Evolutionary conservation across 805 yeast genomes (phyloP).

Genomic region (Scheffersomyces lignosus): DNA sequence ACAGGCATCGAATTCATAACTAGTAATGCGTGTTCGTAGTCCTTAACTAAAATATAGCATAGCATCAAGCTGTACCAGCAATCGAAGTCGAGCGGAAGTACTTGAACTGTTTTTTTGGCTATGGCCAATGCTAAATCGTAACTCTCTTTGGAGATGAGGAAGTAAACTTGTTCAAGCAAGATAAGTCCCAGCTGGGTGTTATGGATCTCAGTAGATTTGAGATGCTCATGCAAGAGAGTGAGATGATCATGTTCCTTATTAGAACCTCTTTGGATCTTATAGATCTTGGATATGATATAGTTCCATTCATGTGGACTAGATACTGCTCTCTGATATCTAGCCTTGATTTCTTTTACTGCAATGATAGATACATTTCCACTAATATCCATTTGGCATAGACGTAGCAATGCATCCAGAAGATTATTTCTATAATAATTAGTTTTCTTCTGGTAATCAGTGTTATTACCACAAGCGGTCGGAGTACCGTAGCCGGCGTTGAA

Average conservation of each 20-base stretch:
- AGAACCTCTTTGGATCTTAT: conserved; percentile 21
- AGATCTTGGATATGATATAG: conserved; percentile 21
- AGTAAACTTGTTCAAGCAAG: conserved; percentile 62
- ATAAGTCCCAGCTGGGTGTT: conserved; percentile 57
- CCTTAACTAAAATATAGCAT: conserved; percentile 55
- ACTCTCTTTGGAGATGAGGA: conserved; percentile 55
- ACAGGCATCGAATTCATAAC: conserved; percentile 78
- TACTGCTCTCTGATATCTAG: conserved; percentile 5
- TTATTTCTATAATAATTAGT: conserved; percentile 46
- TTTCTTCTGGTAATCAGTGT: conserved; percentile 18
- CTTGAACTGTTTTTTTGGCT: conserved; percentile 59
- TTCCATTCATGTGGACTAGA: conserved; percentile 21
- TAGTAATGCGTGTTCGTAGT: conserved; percentile 59
- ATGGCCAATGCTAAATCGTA: conserved; percentile 56
- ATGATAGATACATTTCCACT: conserved; percentile 24
- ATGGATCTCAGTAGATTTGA: conserved; percentile 5
- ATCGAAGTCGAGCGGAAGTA: conserved; percentile 75
- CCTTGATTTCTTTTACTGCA: conserved; percentile 40
- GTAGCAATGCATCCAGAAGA: conserved; percentile 51
- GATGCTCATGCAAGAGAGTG: conserved; percentile 20
- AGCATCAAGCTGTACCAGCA: conserved; percentile 69
- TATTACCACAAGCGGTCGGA: conserved; percentile 29
- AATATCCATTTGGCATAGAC: conserved; percentile 42
- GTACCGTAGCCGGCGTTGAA: conserved; percentile 34
- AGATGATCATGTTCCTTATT: conserved; percentile 24